phyloP scores from a whole-genome alignment of 495 filamentous ascomycete genomes.

The Darksidea phi region DNA sequence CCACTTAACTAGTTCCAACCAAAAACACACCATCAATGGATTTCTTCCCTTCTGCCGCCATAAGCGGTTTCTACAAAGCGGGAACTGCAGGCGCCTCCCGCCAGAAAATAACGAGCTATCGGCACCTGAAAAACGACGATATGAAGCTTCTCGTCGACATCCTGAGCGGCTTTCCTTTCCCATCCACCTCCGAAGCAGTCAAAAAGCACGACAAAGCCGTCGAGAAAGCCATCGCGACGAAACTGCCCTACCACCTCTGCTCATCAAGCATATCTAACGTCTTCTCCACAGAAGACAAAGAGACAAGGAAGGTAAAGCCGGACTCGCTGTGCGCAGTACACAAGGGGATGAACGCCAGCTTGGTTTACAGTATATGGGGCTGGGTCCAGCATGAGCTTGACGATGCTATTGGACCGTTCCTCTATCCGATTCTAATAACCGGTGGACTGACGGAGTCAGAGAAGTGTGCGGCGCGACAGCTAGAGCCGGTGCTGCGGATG shows the following conservation, averaged over 20 bases:
- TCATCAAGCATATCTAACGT: background rate
- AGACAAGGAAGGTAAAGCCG: background rate
- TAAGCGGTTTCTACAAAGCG: background rate
- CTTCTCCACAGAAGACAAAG: background rate
- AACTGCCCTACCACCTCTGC: background rate
- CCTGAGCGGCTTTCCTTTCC: constrained; percentile 4
- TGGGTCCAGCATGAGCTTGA: constrained; percentile 12
- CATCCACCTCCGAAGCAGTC: background rate
- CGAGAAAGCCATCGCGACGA: background rate
- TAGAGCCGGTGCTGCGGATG: constrained; percentile 24
- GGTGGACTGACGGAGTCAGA: background rate
- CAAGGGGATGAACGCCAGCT: background rate
- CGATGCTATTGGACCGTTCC: constrained; percentile 7
- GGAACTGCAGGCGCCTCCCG: constrained; percentile 3
- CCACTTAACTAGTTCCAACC: too few relatives aligned
- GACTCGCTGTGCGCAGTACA: constrained; percentile 17
- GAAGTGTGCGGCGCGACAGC: constrained; percentile 5
- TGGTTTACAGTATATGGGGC: constrained; percentile 17
- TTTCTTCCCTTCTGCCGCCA: too few relatives aligned
- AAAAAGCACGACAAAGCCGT: background rate
- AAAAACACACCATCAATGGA: too few relatives aligned
- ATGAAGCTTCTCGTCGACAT: constrained; percentile 13
- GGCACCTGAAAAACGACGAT: constrained; percentile 2
- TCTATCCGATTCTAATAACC: constrained; percentile 15
- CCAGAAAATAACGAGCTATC: background rate